Evolutionary conservation across 768 basidiomycete species (phyloP).

Genomic region (Ramaria sp.): DNA sequence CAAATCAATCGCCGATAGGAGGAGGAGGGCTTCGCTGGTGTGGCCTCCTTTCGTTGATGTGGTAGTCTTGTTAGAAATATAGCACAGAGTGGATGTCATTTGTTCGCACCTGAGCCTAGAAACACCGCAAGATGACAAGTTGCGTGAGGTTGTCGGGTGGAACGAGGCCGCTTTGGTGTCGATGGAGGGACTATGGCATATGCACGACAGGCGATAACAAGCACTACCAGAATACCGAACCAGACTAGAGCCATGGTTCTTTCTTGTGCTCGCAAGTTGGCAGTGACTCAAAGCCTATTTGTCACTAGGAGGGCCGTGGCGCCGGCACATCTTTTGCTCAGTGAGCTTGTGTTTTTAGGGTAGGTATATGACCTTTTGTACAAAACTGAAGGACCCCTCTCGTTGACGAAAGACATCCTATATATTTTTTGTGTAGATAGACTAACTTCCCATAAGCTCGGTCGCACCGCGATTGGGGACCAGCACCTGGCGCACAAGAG

Average conservation of each 20-base stretch:
- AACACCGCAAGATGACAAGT: constrained; percentile 65
- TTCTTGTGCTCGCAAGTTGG: too few relatives aligned
- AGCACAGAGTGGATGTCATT: background rate
- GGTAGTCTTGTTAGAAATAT: background rate
- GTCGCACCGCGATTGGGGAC: too few relatives aligned
- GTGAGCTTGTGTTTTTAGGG: too few relatives aligned
- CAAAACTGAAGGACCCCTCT: too few relatives aligned
- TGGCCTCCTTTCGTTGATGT: constrained; percentile 63
- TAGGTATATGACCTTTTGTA: too few relatives aligned
- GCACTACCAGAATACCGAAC: background rate
- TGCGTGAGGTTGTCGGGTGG: background rate
- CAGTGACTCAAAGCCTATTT: too few relatives aligned
- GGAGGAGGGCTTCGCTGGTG: constrained; percentile 72
- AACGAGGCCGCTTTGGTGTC: background rate
- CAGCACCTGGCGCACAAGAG: too few relatives aligned
- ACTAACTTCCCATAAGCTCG: too few relatives aligned
- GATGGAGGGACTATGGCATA: background rate
- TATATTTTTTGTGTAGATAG: too few relatives aligned
- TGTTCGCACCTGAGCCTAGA: constrained; percentile 76
- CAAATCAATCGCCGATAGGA: constrained; percentile 66
- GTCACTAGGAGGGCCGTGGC: too few relatives aligned
- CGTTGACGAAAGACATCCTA: too few relatives aligned
- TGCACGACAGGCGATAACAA: background rate
- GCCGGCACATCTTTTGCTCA: too few relatives aligned
- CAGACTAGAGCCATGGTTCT: background rate